phyloP scores from a whole-genome alignment of 2,329 filamentous ascomycete species.

The Moelleriella libera region DNA sequence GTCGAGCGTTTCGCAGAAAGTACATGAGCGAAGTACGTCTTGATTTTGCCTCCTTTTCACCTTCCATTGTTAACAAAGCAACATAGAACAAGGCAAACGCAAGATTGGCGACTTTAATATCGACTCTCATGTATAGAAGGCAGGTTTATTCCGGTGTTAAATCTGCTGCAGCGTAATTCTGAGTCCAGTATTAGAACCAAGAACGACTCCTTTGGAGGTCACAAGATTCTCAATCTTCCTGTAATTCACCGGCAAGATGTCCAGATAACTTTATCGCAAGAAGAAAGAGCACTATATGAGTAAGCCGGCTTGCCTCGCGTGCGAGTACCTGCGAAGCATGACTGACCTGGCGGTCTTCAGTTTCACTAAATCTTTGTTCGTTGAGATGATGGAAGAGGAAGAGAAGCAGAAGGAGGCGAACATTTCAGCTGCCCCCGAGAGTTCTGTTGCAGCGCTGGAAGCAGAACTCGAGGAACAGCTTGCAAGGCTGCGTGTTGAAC shows the following conservation, averaged over 20 bases:
- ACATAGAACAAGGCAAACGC: conserved; percentile 4
- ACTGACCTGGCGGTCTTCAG: neutral
- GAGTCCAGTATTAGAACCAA: conserved; percentile 8
- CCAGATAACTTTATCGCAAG: conserved; percentile 9
- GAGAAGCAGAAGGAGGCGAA: neutral
- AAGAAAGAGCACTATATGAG: conserved; percentile 13
- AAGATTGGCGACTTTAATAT: conserved; percentile 9
- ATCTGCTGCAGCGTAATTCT: neutral
- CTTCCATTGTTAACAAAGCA: neutral
- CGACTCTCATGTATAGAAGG: conserved; percentile 15
- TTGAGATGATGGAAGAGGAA: neutral
- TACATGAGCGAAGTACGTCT: conserved; percentile 9
- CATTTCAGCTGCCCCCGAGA: neutral
- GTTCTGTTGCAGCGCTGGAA: neutral
- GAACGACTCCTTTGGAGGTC: conserved; percentile 13
- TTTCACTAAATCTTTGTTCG: neutral
- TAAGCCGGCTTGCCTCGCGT: conserved; percentile 2
- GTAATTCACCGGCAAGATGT: neutral
- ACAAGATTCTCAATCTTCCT: conserved; percentile 12
- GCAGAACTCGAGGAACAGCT: neutral
- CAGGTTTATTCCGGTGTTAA: conserved; percentile 1
- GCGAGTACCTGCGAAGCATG: neutral
- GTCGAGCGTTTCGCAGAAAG: neutral
- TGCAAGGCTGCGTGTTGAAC: neutral
- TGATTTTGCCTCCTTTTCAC: too few relatives aligned